These are phyloP conservation scores for Helotiales sp. DNA, from an alignment of 2,329 filamentous ascomycete genomes.

Conservation along the genomic window DNA sequence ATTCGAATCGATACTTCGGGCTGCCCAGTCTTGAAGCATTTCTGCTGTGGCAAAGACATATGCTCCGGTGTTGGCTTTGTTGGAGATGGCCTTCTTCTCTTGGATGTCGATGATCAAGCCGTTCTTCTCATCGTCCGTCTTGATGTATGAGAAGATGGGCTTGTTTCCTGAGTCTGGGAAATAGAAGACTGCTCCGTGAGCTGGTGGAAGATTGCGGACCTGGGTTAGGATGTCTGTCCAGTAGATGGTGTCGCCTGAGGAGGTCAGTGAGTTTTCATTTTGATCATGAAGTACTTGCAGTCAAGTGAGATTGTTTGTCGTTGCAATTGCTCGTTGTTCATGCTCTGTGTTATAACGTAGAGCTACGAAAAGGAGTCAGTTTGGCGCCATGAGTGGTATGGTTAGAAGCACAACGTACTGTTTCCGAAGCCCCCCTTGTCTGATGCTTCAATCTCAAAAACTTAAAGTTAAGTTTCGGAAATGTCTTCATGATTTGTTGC, in stretches of 20 bases:
- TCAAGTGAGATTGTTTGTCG: constrained; percentile 35
- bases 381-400: neutral
- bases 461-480: constrained; percentile 4
- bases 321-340: constrained; percentile 31
- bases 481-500: constrained; percentile 8
- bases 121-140: constrained; percentile 26
- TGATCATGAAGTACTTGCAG: constrained; percentile 14
- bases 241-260: constrained; percentile 34
- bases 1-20: constrained; percentile 2
- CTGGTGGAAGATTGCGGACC: constrained; percentile 4
- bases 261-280: neutral
- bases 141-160: constrained; percentile 36
- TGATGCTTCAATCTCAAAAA: constrained; percentile 12
- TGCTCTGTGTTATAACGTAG: constrained; percentile 34
- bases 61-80: constrained; percentile 15
- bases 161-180: constrained; percentile 25
- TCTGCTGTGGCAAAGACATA: constrained; percentile 7
- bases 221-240: constrained; percentile 34
- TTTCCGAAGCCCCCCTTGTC: constrained; percentile 10
- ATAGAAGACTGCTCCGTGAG: constrained; percentile 9
- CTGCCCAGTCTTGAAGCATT: constrained; percentile 2
- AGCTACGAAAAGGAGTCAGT: constrained; percentile 24
- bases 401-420: neutral
- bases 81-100: constrained; percentile 35
- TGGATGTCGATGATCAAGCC: constrained; percentile 31